These are phyloP conservation scores for Quercus aquifolioides DNA, from an alignment of 306 rosid species.

Conservation along the genomic window DNA sequence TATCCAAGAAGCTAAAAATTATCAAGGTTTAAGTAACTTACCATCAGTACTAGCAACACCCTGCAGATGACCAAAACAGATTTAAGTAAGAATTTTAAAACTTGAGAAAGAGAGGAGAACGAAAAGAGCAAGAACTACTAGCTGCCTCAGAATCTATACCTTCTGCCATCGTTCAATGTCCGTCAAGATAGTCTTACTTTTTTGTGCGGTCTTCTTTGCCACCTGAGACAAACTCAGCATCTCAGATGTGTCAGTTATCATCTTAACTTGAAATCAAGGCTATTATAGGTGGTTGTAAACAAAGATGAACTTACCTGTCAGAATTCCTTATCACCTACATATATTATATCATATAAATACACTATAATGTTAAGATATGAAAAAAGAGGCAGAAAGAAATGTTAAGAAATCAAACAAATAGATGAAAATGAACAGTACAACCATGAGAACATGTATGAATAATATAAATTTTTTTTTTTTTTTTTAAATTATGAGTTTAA, in stretches of 20 bases:
- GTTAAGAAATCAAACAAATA: neutral
- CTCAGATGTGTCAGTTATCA: neutral
- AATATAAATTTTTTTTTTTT: neutral
- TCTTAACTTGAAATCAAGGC: neutral
- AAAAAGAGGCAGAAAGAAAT: neutral
- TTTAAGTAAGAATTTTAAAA: conserved; percentile 11
- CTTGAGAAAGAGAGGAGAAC: neutral
- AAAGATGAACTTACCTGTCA: neutral
- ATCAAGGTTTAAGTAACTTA: conserved; percentile 36
- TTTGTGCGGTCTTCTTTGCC: conserved; percentile 94
- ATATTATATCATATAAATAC: neutral
- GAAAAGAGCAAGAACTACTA: neutral
- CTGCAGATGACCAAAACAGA: conserved; percentile 40
- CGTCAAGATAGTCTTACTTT: conserved; percentile 76
- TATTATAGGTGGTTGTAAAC: neutral
- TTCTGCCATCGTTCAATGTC: conserved; percentile 99
- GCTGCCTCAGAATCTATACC: conserved; percentile 42
- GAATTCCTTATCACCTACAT: neutral
- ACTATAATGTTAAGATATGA: neutral
- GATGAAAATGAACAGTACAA: neutral
- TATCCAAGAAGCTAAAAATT: neutral
- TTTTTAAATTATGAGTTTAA: neutral
- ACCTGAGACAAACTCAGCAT: conserved; percentile 49
- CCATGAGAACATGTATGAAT: neutral
- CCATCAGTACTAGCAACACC: conserved; percentile 96